These are phyloP conservation scores for Bothriochloa decipiens DNA, from an alignment of 176 grass and related monocot species.

Conservation along the genomic window DNA sequence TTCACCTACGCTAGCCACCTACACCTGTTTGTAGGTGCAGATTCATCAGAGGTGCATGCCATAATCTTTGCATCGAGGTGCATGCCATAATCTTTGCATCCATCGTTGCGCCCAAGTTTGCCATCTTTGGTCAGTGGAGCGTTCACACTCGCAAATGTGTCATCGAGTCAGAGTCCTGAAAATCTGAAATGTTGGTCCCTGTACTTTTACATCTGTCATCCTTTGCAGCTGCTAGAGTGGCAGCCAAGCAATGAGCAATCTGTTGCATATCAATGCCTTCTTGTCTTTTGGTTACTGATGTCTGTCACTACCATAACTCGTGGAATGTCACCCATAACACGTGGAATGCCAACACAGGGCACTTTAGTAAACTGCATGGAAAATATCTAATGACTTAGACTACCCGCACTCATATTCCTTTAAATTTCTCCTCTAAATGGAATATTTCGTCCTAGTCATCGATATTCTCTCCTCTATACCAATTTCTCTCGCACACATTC, in stretches of 20 bases:
- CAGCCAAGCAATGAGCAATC: conserved; percentile 24
- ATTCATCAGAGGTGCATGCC: background rate
- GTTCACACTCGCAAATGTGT: background rate
- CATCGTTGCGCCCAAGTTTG: background rate
- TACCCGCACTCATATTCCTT: too few relatives aligned
- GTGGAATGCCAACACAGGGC: background rate
- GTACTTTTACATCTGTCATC: background rate
- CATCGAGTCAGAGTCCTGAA: background rate
- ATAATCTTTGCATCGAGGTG: background rate
- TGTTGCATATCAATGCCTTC: background rate
- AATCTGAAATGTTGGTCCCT: background rate
- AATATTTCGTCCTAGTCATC: too few relatives aligned
- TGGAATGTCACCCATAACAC: background rate
- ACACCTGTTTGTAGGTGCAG: background rate
- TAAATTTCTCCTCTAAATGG: too few relatives aligned
- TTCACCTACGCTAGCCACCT: too few relatives aligned
- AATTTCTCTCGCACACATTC: too few relatives aligned
- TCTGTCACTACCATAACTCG: background rate
- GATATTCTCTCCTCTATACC: too few relatives aligned
- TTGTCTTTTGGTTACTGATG: background rate
- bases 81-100: background rate
- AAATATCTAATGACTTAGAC: too few relatives aligned
- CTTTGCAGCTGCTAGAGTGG: conserved; percentile 22
- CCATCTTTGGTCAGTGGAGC: background rate
- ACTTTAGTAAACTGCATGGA: too few relatives aligned